Evolutionary conservation across 2,329 filamentous ascomycete species (phyloP).

Genomic region (Trichoderma sp.): DNA sequence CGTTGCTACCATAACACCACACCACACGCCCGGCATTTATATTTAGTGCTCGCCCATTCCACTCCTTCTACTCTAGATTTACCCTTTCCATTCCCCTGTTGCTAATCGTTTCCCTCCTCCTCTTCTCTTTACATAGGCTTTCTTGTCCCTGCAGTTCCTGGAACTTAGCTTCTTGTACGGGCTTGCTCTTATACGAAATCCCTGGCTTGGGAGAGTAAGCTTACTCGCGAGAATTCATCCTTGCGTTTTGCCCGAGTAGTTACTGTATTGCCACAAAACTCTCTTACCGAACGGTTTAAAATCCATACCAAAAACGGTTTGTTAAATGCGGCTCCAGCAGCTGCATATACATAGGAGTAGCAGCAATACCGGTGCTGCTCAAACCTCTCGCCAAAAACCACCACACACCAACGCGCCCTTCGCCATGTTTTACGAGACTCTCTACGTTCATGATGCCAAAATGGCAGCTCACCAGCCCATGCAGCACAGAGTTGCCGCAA

Average conservation of each 20-base stretch:
- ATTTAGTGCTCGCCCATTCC: constrained; percentile 17
- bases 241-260: not conserved
- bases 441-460: constrained; percentile 25
- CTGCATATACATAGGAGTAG: not conserved
- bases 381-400: not conserved
- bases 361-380: not conserved
- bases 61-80: not conserved
- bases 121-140: not conserved
- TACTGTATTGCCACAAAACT: not conserved
- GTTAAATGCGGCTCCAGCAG: not conserved
- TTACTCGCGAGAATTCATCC: not conserved
- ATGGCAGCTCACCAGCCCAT: constrained; percentile 1
- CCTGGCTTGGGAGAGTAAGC: not conserved
- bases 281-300: not conserved
- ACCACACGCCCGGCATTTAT: constrained; percentile 10
- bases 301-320: not conserved
- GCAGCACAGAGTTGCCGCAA: not conserved
- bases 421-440: constrained; percentile 20
- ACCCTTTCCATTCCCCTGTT: not conserved
- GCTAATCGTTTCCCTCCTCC: not conserved
- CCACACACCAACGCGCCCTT: not conserved
- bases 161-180: not conserved
- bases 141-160: not conserved
- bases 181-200: not conserved
- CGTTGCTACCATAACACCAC: constrained; percentile 16